phyloP scores from a whole-genome alignment of 352 stramenopile genomes.

The Phytophthora macrochlamydospora region DNA sequence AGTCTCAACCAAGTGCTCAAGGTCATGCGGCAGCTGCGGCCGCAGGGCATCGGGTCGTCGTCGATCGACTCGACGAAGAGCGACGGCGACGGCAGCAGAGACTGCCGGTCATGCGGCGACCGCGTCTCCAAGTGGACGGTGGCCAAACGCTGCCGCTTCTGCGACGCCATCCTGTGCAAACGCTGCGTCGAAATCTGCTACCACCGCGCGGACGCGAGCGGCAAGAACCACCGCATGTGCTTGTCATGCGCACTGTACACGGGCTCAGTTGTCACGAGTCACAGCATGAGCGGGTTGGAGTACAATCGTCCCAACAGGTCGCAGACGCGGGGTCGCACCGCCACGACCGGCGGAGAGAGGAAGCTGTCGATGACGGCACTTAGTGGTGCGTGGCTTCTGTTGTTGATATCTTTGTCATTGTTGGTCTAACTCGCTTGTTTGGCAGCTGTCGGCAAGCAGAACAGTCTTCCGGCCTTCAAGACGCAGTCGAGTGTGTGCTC shows the following conservation, averaged over 20 bases:
- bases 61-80: conserved; percentile 17
- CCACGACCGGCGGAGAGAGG: conserved; percentile 11
- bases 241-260: conserved; percentile 47
- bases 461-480: conserved; percentile 19
- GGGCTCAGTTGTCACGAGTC: conserved; percentile 21
- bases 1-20: conserved; percentile 72
- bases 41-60: conserved; percentile 18
- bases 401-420: not conserved
- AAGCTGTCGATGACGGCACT: conserved; percentile 21
- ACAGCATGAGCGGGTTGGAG: conserved; percentile 20
- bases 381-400: conserved; percentile 14
- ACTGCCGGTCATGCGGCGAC: conserved; percentile 58
- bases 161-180: conserved; percentile 68
- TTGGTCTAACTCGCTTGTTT: not conserved
- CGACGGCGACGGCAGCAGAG: conserved; percentile 26
- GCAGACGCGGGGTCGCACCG: conserved; percentile 15
- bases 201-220: conserved; percentile 34
- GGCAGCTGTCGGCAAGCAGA: conserved; percentile 29
- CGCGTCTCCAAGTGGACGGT: conserved; percentile 70
- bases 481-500: conserved; percentile 33
- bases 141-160: conserved; percentile 65
- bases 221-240: conserved; percentile 68
- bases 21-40: conserved; percentile 50
- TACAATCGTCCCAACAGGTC: conserved; percentile 12
- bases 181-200: conserved; percentile 62